A percentile compares a stretch with the other conserved stretches of the same genome.
phyloP scores from a whole-genome alignment of 2,329 filamentous ascomycete genomes.

The Nannizziopsis barbatae region DNA sequence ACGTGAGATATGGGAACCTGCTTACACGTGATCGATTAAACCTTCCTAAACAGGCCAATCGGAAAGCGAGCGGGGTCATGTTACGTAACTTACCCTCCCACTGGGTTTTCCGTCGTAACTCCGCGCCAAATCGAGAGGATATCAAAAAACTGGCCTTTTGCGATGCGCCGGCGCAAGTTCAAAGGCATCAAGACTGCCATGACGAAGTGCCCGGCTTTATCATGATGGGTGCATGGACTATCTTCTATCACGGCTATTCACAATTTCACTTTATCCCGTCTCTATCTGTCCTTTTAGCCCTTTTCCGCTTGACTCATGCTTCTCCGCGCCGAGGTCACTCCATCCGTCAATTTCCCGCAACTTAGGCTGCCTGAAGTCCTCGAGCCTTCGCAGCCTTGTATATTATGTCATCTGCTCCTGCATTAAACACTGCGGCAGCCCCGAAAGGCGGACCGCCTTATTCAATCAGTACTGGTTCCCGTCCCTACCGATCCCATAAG shows the following conservation, averaged over 20 bases:
- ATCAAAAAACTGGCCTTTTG: conserved; percentile 1
- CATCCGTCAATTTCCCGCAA: conserved; percentile 1
- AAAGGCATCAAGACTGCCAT: neutral
- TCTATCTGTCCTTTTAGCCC: neutral
- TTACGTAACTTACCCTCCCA: neutral
- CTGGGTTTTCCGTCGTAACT: neutral
- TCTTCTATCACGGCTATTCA: neutral
- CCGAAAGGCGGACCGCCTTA: conserved; percentile 9
- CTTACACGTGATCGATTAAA: neutral
- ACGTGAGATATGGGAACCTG: no score
- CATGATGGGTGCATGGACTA: conserved; percentile 7
- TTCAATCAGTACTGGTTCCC: conserved; percentile 32
- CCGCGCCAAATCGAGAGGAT: neutral
- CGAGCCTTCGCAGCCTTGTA: neutral
- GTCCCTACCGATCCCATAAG: conserved; percentile 52
- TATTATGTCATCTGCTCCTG: conserved; percentile 8
- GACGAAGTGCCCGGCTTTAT: neutral
- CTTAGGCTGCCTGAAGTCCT: neutral
- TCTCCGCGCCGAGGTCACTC: conserved; percentile 5
- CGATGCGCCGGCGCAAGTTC: neutral
- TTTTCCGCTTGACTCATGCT: conserved; percentile 1
- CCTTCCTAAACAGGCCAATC: neutral
- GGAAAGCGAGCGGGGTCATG: neutral
- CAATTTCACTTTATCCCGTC: neutral
- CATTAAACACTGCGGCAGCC: conserved; percentile 2